These are phyloP conservation scores for Camellia sinensis DNA, from an alignment of 148 eudicot genomes.

Conservation along the genomic window DNA sequence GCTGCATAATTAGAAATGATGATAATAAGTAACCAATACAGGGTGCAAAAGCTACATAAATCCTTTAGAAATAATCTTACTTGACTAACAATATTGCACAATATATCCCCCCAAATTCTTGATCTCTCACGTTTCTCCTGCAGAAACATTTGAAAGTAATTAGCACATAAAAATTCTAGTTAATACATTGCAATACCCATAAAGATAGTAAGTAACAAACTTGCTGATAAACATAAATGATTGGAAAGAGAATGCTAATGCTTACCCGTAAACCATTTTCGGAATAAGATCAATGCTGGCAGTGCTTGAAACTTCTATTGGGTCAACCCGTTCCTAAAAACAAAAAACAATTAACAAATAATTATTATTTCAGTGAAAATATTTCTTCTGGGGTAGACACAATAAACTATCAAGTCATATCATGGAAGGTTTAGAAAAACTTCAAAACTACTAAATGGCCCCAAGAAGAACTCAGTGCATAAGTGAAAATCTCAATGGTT, in stretches of 20 bases:
- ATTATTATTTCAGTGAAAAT: not conserved
- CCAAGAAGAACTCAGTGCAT: not conserved
- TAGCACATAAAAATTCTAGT: not conserved
- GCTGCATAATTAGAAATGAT: constrained; percentile 39
- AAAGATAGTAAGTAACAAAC: not conserved
- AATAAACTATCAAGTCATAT: not conserved
- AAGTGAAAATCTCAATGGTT: not conserved
- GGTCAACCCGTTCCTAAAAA: constrained; percentile 75
- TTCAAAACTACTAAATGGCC: not conserved
- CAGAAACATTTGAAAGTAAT: constrained; percentile 1
- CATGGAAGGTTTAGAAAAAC: not conserved
- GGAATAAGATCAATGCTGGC: constrained; percentile 69
- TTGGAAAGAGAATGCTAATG: not conserved
- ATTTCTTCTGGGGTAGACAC: not conserved
- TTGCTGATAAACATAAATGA: constrained; percentile 5
- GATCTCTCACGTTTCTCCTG: constrained; percentile 61
- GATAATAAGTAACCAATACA: not conserved
- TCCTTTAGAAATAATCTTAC: constrained; percentile 35
- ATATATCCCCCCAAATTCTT: constrained; percentile 78
- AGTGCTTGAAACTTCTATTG: constrained; percentile 51
- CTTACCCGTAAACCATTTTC: constrained; percentile 87
- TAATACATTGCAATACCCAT: not conserved
- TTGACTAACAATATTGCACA: constrained; percentile 69
- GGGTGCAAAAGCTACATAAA: not conserved
- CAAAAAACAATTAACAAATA: too few relatives aligned